Conservation (phyloP, 306 rosid species). For the Dryas alaskensis region DNA sequence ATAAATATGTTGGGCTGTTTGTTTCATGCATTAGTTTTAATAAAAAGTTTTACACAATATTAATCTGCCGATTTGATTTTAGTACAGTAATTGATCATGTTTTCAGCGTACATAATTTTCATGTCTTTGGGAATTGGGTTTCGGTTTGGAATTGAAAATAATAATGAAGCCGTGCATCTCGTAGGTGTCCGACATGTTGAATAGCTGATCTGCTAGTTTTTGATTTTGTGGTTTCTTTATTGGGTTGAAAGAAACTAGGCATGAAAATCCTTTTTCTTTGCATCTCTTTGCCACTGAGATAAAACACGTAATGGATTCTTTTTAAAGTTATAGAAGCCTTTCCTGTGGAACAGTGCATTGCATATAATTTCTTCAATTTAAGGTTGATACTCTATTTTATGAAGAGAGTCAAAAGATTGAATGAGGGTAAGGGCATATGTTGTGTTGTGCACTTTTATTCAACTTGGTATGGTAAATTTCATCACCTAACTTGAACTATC, state of each 20-base stretch:
- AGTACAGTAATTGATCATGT: neutral
- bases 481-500: too few species aligned
- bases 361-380: neutral
- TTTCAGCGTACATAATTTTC: neutral
- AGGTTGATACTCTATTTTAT: neutral
- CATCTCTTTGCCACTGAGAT: neutral
- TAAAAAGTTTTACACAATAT: neutral
- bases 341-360: neutral
- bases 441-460: neutral
- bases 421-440: too few species aligned
- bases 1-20: neutral
- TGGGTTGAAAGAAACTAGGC: neutral
- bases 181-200: neutral
- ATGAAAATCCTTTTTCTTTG: neutral
- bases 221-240: neutral
- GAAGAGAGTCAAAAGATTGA: neutral
- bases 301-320: neutral
- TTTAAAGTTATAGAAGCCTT: neutral
- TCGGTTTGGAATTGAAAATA: neutral
- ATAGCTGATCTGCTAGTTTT: neutral
- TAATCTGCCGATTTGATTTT: neutral
- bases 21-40: neutral
- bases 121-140: neutral
- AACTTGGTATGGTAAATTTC: neutral
- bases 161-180: neutral